These are phyloP conservation scores for Calonectria naviculata DNA, from an alignment of 2,329 filamentous ascomycete genomes.

Conservation along the genomic window DNA sequence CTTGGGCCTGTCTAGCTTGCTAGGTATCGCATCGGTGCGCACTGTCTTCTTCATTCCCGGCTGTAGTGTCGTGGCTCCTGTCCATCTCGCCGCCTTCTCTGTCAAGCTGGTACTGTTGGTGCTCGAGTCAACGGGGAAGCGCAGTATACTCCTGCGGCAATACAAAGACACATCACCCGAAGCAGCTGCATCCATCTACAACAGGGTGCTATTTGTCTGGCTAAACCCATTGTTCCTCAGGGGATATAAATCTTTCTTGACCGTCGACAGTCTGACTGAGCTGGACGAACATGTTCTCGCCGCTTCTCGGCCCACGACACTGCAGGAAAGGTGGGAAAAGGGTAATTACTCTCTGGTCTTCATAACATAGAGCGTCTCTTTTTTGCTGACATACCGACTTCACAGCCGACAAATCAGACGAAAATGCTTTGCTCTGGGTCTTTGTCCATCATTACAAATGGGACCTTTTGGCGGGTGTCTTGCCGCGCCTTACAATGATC, in stretches of 20 bases:
- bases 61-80: constrained; percentile 18
- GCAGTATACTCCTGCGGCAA: constrained; percentile 17
- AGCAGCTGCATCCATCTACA: constrained; percentile 21
- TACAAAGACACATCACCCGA: constrained; percentile 18
- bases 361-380: background rate
- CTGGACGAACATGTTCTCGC: constrained; percentile 31
- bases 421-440: constrained; percentile 14
- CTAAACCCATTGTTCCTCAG: constrained; percentile 21
- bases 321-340: constrained; percentile 24
- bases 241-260: constrained; percentile 25
- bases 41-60: constrained; percentile 31
- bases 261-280: constrained; percentile 21
- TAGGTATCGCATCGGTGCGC: constrained; percentile 23
- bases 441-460: constrained; percentile 18
- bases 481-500: constrained; percentile 31
- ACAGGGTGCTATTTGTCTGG: constrained; percentile 31
- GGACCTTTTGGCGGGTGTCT: constrained; percentile 19
- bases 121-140: constrained; percentile 27
- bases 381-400: constrained; percentile 2
- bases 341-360: background rate
- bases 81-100: constrained; percentile 22
- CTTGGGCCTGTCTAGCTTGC: constrained; percentile 24
- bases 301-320: background rate
- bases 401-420: constrained; percentile 11
- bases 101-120: constrained; percentile 20